phyloP scores from a whole-genome alignment of 495 filamentous ascomycete species.

The Penicillium egyptiacum region DNA sequence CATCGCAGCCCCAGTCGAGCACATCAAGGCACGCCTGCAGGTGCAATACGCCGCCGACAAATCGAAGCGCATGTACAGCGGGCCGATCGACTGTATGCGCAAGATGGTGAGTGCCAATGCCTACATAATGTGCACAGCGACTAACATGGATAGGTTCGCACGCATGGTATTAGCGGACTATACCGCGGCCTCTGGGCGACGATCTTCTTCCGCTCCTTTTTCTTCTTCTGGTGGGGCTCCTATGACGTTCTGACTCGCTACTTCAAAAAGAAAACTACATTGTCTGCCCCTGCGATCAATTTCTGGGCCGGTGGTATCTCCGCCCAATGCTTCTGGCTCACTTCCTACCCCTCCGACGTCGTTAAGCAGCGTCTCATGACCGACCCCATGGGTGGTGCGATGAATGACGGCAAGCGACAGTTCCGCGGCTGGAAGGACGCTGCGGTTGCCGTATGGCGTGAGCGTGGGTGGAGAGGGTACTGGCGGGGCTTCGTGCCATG shows the following conservation, averaged over 20 bases:
- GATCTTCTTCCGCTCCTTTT: slow-evolving; percentile 84
- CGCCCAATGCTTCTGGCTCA: slow-evolving; percentile 92
- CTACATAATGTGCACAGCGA: neutral
- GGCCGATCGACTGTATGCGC: slow-evolving; percentile 76
- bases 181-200: slow-evolving; percentile 86
- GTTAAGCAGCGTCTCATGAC: slow-evolving; percentile 99
- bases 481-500: slow-evolving; percentile 95
- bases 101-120: slow-evolving; percentile 59
- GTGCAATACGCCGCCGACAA: slow-evolving; percentile 84
- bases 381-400: slow-evolving; percentile 71
- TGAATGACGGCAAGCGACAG: slow-evolving; percentile 65
- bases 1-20: slow-evolving; percentile 91
- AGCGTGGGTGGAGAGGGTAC: slow-evolving; percentile 74
- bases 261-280: slow-evolving; percentile 62
- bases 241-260: slow-evolving; percentile 79
- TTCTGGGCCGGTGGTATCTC: slow-evolving; percentile 96
- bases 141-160: slow-evolving; percentile 34
- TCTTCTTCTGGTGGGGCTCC: slow-evolving; percentile 96
- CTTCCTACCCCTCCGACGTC: slow-evolving; percentile 88
- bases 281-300: slow-evolving; percentile 79
- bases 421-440: slow-evolving; percentile 81
- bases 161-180: slow-evolving; percentile 74
- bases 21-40: slow-evolving; percentile 91
- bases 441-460: slow-evolving; percentile 69
- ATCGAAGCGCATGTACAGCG: slow-evolving; percentile 71